phyloP scores from a whole-genome alignment of 148 eudicot species.

The Fallopia convolvulus region DNA sequence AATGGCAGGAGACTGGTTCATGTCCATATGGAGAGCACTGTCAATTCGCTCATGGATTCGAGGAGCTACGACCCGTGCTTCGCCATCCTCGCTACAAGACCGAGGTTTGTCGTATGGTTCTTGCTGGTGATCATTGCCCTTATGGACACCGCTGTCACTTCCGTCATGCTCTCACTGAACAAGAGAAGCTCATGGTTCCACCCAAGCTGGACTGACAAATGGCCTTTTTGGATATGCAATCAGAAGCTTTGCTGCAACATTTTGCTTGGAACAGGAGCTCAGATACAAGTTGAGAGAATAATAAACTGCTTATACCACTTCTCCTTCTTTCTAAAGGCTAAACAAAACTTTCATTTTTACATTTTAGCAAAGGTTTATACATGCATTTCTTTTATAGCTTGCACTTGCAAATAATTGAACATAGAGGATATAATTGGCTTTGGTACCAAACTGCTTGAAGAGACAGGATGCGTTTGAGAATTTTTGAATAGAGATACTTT shows the following conservation, averaged over 20 bases:
- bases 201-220: slow-evolving; percentile 19
- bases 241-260: slow-evolving; percentile 2
- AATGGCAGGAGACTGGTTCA: slow-evolving; percentile 60
- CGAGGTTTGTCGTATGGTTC: slow-evolving; percentile 73
- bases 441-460: background rate
- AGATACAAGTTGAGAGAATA: slow-evolving; percentile 6
- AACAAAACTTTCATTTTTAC: background rate
- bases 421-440: background rate
- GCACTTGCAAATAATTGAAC: background rate
- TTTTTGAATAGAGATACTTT: background rate
- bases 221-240: background rate
- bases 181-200: slow-evolving; percentile 43
- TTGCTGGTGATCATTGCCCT: slow-evolving; percentile 57
- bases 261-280: background rate
- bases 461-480: background rate
- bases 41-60: slow-evolving; percentile 67
- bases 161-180: slow-evolving; percentile 59
- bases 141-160: slow-evolving; percentile 88
- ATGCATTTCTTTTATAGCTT: background rate
- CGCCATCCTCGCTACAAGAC: slow-evolving; percentile 89
- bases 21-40: slow-evolving; percentile 62
- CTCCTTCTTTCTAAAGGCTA: background rate
- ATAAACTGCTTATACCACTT: background rate
- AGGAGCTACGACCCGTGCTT: slow-evolving; percentile 61
- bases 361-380: background rate